Conservation (phyloP, 2,329 filamentous ascomycete species). For the Gliomastix tumulicola region DNA sequence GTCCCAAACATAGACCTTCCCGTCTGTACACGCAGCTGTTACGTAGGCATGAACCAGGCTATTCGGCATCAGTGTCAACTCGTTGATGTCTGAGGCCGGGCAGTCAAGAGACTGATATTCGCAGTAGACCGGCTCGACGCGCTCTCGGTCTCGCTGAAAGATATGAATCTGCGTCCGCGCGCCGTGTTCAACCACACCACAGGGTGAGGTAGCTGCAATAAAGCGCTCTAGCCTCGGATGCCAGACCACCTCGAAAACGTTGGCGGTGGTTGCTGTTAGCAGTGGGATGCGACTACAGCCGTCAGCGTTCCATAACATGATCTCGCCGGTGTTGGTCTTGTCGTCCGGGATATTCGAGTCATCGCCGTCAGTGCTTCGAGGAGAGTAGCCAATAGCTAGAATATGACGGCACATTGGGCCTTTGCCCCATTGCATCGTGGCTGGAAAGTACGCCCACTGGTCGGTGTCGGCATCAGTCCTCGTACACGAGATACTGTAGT, state of each 20-base stretch:
- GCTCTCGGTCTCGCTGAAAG: conserved; percentile 28
- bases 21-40: conserved; percentile 55
- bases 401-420: conserved; percentile 37
- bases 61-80: conserved; percentile 52
- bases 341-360: conserved; percentile 54
- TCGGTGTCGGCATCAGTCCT: conserved; percentile 25
- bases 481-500: conserved; percentile 32
- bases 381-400: conserved; percentile 56
- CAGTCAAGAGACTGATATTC: conserved; percentile 53
- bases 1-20: conserved; percentile 58
- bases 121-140: conserved; percentile 20
- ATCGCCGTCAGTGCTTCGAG: conserved; percentile 40
- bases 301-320: conserved; percentile 50
- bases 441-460: conserved; percentile 57
- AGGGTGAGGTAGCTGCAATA: conserved; percentile 49
- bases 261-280: conserved; percentile 43
- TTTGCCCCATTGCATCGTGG: conserved; percentile 56
- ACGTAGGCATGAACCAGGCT: conserved; percentile 42
- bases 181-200: conserved; percentile 30
- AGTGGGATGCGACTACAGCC: conserved; percentile 37
- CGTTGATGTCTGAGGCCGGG: conserved; percentile 53
- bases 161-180: conserved; percentile 51
- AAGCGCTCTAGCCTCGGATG: conserved; percentile 49
- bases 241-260: conserved; percentile 60
- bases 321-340: conserved; percentile 49